These are phyloP conservation scores for Cicer bijugum DNA, from an alignment of 306 rosid genomes.

Conservation along the genomic window DNA sequence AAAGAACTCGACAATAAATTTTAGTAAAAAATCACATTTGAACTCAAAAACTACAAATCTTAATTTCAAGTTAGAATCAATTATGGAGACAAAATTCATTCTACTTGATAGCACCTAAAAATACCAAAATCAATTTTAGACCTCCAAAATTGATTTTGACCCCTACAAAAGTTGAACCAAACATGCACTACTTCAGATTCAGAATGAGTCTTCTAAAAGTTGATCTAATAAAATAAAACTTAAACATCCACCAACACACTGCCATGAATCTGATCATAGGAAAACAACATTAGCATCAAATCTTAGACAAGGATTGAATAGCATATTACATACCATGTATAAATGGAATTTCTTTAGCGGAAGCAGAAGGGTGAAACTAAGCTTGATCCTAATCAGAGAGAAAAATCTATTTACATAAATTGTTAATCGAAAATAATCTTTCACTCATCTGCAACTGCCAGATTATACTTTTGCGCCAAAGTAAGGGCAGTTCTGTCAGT, in stretches of 20 bases:
- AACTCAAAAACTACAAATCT: too few relatives aligned
- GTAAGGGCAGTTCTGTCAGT: conserved; percentile 63
- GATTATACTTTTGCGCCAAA: conserved; percentile 56
- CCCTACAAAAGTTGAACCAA: too few relatives aligned
- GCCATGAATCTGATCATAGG: not conserved
- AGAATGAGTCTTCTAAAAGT: not conserved
- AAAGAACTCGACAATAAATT: too few relatives aligned
- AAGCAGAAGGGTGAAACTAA: not conserved
- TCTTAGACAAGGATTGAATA: not conserved
- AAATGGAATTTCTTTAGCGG: conserved; percentile 2
- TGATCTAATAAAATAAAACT: not conserved
- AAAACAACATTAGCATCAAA: not conserved
- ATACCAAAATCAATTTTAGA: too few relatives aligned
- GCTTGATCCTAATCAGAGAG: conserved; percentile 8
- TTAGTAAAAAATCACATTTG: too few relatives aligned
- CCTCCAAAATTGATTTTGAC: too few relatives aligned
- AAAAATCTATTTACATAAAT: not conserved
- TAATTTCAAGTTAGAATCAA: too few relatives aligned
- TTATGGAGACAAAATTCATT: too few relatives aligned
- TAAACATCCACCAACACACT: not conserved
- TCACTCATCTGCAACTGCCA: conserved; percentile 49
- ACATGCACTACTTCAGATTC: too few relatives aligned
- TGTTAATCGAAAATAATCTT: conserved; percentile 4
- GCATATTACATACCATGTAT: conserved; percentile 12
- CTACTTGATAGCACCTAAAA: too few relatives aligned